Evolutionary conservation across 2,329 filamentous ascomycete genomes (phyloP), one percentile per base, ranked within the genome.

Genomic region (Diaporthe sp.): DNA sequence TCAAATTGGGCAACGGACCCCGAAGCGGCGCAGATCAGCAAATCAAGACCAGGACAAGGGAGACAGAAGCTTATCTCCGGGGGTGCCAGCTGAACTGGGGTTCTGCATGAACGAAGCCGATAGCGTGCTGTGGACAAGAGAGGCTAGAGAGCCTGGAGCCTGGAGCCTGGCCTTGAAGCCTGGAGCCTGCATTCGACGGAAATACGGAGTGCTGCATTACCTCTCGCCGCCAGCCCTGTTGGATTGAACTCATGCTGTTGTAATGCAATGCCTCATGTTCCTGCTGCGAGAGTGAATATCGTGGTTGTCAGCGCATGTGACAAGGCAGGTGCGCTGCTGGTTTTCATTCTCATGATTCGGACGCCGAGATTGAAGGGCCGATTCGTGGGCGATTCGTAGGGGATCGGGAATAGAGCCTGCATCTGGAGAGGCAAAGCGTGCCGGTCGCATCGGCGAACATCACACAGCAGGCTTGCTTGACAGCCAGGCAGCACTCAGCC

Each of bases 51-150:
- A 42, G 49, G 49, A 58, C 70, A 65, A 34, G 70, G 47, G 68
- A 51, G 47, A 53, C 28, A 68, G 60, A 72, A 47, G 70, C 71
- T 77, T 77, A 77, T 77, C 76, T 77, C 73, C 76, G 68, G 71
- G 75, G 70, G 60, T 63, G 47, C 37, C 55, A 60, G 63, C 57
- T 51, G 25, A 60, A 37, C 65, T 15, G 55, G 70, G 49, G 17
- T 61, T 71, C n/a, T 73, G 73, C 76, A 77, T 77, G 76, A 71
- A 72, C 60, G 73, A 71, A 71, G 34, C 68, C 70, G 73, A 65
- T 76, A 73, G 60, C 67, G 73, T 75, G 47, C 55, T 72, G 65
- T 55, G 58, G 57, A 60, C 31, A 25, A 42, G 31, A 63, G 55
- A 58, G 51, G 67, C 67, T 39, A 71, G 51, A 71, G 37, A 22